phyloP scores from a whole-genome alignment of 2,329 filamentous ascomycete genomes.

The Trichoderma koningii region DNA sequence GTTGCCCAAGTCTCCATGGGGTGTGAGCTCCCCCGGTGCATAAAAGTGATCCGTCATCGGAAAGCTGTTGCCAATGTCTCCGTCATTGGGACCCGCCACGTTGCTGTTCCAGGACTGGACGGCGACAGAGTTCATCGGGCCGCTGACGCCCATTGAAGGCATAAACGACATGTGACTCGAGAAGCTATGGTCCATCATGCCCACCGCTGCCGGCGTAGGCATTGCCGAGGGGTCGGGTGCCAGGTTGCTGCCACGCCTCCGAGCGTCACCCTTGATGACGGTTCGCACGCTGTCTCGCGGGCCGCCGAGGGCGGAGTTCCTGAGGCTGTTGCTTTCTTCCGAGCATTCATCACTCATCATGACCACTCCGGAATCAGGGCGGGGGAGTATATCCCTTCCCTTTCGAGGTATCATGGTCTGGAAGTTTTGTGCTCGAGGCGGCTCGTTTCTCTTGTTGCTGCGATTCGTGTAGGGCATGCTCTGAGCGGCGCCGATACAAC shows the following conservation, averaged over 20 bases:
- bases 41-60: constrained; percentile 33
- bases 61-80: constrained; percentile 30
- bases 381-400: constrained; percentile 34
- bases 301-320: constrained; percentile 28
- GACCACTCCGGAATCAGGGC: constrained; percentile 45
- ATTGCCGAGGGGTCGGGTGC: constrained; percentile 31
- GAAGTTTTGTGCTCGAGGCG: constrained; percentile 30
- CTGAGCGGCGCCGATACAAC: constrained; percentile 41
- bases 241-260: constrained; percentile 34
- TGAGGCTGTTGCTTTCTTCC: constrained; percentile 42
- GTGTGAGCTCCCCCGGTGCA: constrained; percentile 30
- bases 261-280: constrained; percentile 31
- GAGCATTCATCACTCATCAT: constrained; percentile 42
- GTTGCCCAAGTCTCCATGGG: constrained; percentile 34
- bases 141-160: constrained; percentile 30
- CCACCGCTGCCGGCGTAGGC: constrained; percentile 30
- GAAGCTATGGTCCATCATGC: constrained; percentile 26
- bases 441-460: constrained; percentile 45
- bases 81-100: constrained; percentile 33
- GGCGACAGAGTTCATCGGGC: constrained; percentile 26
- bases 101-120: constrained; percentile 39
- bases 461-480: constrained; percentile 46
- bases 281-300: constrained; percentile 41
- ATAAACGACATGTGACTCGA: constrained; percentile 32
- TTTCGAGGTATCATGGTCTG: constrained; percentile 34